Base-by-base conservation (phyloP, 2,329 filamentous ascomycete genomes). In the Sarocladium oryzae region DNA sequence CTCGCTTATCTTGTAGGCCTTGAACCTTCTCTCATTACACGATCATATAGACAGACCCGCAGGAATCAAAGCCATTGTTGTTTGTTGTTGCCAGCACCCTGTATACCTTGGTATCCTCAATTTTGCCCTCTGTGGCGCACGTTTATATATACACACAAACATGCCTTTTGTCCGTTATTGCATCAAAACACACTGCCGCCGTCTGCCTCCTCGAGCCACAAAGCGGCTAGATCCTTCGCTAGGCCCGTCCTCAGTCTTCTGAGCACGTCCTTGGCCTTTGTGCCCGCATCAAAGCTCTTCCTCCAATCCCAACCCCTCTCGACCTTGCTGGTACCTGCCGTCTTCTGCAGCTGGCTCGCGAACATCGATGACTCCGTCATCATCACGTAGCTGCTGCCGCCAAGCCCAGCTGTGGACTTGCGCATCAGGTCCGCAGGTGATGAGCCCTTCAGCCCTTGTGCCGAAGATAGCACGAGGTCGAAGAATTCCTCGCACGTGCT, bases 261-360 rank as follows among this genome's bases (percentile, higher is more conserved):
- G 53, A 96, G 69, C n/a, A 96, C 74, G 56, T 92, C 86, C 45
- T 76, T 75, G 0, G 82, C 86, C 55, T 71, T 82, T 16, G 78
- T 80, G 10, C 73, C 75, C 26, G 78, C 61, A 81, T 73, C 84
- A 86, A 95, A 72, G 84, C 87, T 88, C 66, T 71, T 73, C 58
- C 88, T 74, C 89, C 87, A 91, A 66, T 91, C 85, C 87, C 86
- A 90, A 11, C 82, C 82, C 50, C 86, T 72, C 56, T 79, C 75
- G 6, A 73, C 66, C 51, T 76, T 68, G n/a, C 69, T 80, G 18
- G 74, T 72, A n/a, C 72, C 69, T 49, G 82, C 74, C 11, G 81
- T 84, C 57, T 79, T 79, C 61, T 78, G 79, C 59, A 83, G 65
- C 60, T 81, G 79, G 54, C 75, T 81, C 9, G 76, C 80, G 32